Base-by-base conservation (phyloP, 179 eudicot species). In the Dionaea muscipula region DNA sequence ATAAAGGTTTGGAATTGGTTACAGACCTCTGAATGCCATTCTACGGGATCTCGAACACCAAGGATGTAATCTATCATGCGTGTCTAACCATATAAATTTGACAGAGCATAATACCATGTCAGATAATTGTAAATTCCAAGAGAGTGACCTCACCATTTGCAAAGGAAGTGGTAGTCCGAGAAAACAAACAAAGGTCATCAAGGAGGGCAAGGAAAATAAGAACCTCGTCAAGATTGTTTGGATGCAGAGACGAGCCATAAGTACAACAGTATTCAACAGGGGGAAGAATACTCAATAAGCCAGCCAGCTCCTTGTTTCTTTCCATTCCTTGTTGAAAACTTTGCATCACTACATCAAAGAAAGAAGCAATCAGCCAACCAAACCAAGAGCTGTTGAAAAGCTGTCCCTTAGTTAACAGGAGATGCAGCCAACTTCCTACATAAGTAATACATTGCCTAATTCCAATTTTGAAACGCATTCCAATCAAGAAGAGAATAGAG, bases 11-110 rank as follows among this genome's bases (percentile, higher is more conserved):
- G 20, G 12, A 33, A 55, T 38, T 21, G 24, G 17, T 41, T 47
- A 50, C 68, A 36, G 53, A 76, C 97, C 85, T 84, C 83, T n/a
- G 83, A 51, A 74, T 93, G 99, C 96, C 99, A 93, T 68, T 81
- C 72, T 27, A 56, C 61, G 60, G 99, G 99, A 88, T 93, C 73
- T 38, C 71, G 59, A 28, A 85, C 95, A 50, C 95, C 99, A 61
- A 88, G 72, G 75, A 81, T 81, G 69, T 81, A 81, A 77, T 88
- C 99, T 48, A 81, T 71, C 99, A 93, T 93, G n/a, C 85, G 82
- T 41, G 85, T 76, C 95, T 90, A 57, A 33, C 55, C 64, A 44
- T 15, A 40, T n/a, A 49, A 53, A 20, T 18, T 48, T 39, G 23
- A 16, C 12, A 47, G 57, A 59, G 0, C 5, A 50, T 39, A 22